Conservation (phyloP, 805 yeast genomes). For the Millerago galiae region DNA sequence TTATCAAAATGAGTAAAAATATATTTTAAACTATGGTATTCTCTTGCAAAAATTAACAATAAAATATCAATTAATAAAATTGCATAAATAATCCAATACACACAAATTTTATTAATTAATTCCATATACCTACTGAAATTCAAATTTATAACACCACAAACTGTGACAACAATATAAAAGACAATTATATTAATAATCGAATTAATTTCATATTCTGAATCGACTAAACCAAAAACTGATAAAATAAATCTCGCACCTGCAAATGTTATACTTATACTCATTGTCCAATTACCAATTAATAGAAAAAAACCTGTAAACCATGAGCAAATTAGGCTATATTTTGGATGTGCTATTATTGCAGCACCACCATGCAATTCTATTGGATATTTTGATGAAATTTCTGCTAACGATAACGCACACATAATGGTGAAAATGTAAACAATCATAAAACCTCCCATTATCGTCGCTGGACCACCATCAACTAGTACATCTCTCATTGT, state of each 20-base stretch:
- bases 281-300: conserved; percentile 71
- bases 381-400: conserved; percentile 71
- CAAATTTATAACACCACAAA: conserved; percentile 60
- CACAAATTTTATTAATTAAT: conserved; percentile 57
- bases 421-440: conserved; percentile 58
- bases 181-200: conserved; percentile 48
- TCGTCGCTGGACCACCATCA: conserved; percentile 74
- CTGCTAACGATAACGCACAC: conserved; percentile 69
- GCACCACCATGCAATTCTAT: conserved; percentile 74
- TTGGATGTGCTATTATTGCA: conserved; percentile 57
- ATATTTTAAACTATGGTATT: conserved; percentile 51
- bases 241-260: conserved; percentile 72
- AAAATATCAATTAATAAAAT: conserved; percentile 61
- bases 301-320: conserved; percentile 80
- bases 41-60: conserved; percentile 47
- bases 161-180: conserved; percentile 47
- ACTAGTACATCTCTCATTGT: conserved; percentile 65
- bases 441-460: conserved; percentile 66
- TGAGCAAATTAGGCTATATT: conserved; percentile 50
- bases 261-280: conserved; percentile 65
- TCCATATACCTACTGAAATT: conserved; percentile 56
- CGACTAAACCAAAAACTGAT: conserved; percentile 56
- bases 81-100: conserved; percentile 71
- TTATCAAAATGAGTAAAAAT: conserved; percentile 66
- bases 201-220: conserved; percentile 53